Evolutionary conservation across 139 green algal genomes (phyloP), one percentile per base, ranked within the genome.

Genomic region (Microglena sp.): DNA sequence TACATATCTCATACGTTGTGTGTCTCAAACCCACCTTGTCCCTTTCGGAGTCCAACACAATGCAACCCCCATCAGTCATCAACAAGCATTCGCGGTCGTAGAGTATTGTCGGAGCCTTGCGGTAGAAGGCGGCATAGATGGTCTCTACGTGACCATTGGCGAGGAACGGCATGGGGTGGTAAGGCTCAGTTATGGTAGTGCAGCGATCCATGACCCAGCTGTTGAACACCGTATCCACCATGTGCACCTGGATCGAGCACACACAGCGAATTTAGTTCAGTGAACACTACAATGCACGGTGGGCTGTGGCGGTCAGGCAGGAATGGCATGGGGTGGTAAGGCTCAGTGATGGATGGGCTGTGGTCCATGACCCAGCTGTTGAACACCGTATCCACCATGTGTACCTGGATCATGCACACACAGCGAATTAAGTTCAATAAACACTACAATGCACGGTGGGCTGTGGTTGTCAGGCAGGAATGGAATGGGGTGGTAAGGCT

Each of bases 111-210:
- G n/a, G 0, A 86, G 89, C 6, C 55, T 58, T 2, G n/a, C n/a
- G n/a, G 55, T 85, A 76, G 56, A 86, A 77, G 5, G 90, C 84
- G 0, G 89, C 88, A 44, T 89, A 84, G 46, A 97, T 97, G 5
- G 92, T 97, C 78, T 97, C 92, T 32, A 95, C 84, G 30, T 71
- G 64, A 3, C 64, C 34, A 56, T 71, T 71, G 29, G 64, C 64
- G 3, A 64, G 24, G 3, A 54, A 33, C 5, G 54, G 34, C 1
- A 55, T n/a, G 5, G 32, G 55, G 15, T 27, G 34, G 33, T 71
- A 71, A 24, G 29, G 6, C 29, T 44, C 43, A 15, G n/a, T 11
- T 6, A 68, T 35, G 43, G 36, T 32, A 2, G 43, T 43, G 61
- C 61, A 68, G 27, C 45, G 61, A 8, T 53, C 44, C 40, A 68